Percentiles rank a stretch among this genome's conserved stretches.
Evolutionary conservation across 176 grass and related monocot genomes (phyloP).

Genomic region (Pontederia crassipes): DNA sequence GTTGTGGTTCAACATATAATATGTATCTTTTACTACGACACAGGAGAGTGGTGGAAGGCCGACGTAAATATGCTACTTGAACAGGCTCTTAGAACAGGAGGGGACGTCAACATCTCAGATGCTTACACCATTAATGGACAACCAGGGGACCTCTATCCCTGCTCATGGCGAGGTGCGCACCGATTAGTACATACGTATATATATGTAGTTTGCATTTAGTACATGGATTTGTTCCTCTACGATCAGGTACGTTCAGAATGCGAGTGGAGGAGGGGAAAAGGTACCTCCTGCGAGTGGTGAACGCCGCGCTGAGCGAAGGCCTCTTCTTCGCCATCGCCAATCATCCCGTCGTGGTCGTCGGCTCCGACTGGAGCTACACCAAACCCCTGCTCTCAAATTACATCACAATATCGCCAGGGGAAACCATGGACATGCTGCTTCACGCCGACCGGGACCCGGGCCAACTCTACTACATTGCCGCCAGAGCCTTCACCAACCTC

Average conservation of each 20-base stretch:
- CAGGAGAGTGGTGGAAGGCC: constrained; percentile 68
- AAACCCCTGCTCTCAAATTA: constrained; percentile 37
- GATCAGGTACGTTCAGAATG: constrained; percentile 57
- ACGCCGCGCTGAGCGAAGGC: constrained; percentile 74
- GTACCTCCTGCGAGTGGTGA: constrained; percentile 71
- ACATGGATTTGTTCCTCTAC: background rate
- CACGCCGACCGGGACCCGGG: constrained; percentile 15
- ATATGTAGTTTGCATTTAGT: background rate
- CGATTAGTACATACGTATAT: no score
- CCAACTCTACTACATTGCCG: constrained; percentile 41
- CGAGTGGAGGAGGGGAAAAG: constrained; percentile 45
- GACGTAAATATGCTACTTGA: constrained; percentile 51
- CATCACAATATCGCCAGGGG: constrained; percentile 57
- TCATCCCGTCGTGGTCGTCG: constrained; percentile 64
- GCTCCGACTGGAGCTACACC: constrained; percentile 63
- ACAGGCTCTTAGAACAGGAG: constrained; percentile 51
- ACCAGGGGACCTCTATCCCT: no score
- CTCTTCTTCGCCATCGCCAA: constrained; percentile 82
- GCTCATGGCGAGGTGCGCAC: no score
- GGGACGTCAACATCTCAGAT: constrained; percentile 46
- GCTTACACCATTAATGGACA: constrained; percentile 67
- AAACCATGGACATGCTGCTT: constrained; percentile 73
- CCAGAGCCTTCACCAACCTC: constrained; percentile 46
- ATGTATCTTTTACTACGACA: background rate
- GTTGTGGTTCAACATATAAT: background rate